Evolutionary conservation across 2,329 filamentous ascomycete species (phyloP), one percentile per base, ranked within the genome.

Genomic region (Zasmidium angulare): DNA sequence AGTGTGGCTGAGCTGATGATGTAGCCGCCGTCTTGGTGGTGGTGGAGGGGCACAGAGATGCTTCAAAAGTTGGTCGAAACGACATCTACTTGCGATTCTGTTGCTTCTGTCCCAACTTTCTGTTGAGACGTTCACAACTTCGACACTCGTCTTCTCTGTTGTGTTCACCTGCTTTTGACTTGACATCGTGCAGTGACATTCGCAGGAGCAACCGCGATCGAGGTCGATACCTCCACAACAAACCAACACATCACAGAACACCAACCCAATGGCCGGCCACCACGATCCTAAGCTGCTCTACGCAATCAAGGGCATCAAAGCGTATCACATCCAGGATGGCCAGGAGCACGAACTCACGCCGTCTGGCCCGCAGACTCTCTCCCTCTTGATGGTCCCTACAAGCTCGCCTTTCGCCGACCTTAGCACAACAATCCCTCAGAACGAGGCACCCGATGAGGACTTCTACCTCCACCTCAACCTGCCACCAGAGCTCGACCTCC

Each of bases 391-490:
- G 93, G 93, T 98, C 19, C 93, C 93, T 6, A 97, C 93, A 2
- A 89, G 89, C 17, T 90, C 90, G 26, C 84, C 88, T 22, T 90
- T 81, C 63, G 76, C 83, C 50, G 80, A 82, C 63, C 73, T 84
- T 50, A 79, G 79, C 62, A 83, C 82, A 58, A 79, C 85, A 48
- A 82, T 85, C 56, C 81, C 82, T 49, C 81, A 85, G 65, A 81
- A 81, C 59, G 80, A 83, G 56, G 69, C 73, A 2, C 81, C 84
- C 2, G 89, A 93, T 71, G 90, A 97, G 73, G 95, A 98, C 80
- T 98, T 97, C 79, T 98, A 98, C 75, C 86, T 99, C 3, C 93
- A 98, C 75, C 85, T 99, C 22, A 92, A 97, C 70, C 86, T 98
- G 10, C 93, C 93, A 14, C 93, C 93, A 20, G 93, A 97, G 81